These are phyloP conservation scores for Schrenkiella parvula DNA, from an alignment of 345 rosid genomes.

Conservation along the genomic window DNA sequence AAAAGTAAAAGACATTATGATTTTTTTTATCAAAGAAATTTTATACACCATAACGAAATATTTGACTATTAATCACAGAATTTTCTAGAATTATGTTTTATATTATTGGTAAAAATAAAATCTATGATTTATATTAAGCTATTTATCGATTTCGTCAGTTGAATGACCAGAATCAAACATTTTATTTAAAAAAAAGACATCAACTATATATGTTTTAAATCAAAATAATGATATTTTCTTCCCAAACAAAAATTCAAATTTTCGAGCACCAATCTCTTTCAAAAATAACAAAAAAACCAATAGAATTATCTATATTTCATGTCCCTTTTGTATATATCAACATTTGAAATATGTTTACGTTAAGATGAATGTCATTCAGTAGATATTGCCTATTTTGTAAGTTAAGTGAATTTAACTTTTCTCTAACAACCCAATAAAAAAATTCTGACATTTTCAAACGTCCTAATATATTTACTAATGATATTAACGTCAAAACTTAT, in stretches of 20 bases:
- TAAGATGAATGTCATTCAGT: neutral
- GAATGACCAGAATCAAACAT: neutral
- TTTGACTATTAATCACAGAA: too few species aligned
- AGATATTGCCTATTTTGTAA: neutral
- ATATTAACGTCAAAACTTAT: too few species aligned
- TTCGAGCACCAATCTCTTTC: neutral
- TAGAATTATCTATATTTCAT: neutral
- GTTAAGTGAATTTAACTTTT: neutral
- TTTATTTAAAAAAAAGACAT: neutral
- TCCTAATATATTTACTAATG: too few species aligned
- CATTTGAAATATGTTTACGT: neutral
- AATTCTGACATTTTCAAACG: neutral
- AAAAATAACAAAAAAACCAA: neutral
- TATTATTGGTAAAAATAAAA: too few species aligned
- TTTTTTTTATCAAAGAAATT: too few species aligned
- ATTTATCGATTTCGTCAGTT: neutral
- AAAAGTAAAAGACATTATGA: neutral
- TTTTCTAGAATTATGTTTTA: too few species aligned
- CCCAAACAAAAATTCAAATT: neutral
- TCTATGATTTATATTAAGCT: neutral
- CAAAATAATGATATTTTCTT: neutral
- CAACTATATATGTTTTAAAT: neutral
- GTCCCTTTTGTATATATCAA: neutral
- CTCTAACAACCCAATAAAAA: neutral
- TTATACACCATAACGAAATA: too few species aligned